Evolutionary conservation across 331 rosid species (phyloP), one percentile per base, ranked within the genome.

Genomic region (Pyracantha coccinea): DNA sequence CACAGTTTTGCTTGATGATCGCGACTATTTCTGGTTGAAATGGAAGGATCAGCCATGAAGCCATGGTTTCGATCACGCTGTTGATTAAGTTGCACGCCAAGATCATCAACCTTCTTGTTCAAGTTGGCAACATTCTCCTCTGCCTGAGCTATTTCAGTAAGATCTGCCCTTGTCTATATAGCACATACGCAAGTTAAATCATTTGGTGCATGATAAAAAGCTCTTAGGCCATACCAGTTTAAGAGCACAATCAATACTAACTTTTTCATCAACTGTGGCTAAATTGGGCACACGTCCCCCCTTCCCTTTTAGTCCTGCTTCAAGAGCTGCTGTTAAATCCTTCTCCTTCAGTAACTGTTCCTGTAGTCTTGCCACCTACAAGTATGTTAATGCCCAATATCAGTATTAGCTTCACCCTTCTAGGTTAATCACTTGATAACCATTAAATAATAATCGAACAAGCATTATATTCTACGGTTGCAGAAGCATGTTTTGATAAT

Each of bases 311-410:
- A 73, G 60, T 15, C 69, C 77, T 41, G 77, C 77, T 83, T 88
- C 89, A 69, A 85, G 86, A 77, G 73, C 86, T 80, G 74, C 83
- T 80, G 78, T 77, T 75, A 80, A 80, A 81, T 85, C 88, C 86
- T 82, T 90, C 74, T 89, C 96, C 85, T 78, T 91, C 77, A 66
- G 81, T 86, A 95, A 76, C 85, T 83, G 89, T 78, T 85, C 96
- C 61, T 85, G 89, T 65, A 95, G 80, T 82, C 80, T 88, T 69
- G 84, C 93, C 65, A 95, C 91, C 99, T 95, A 79, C 68, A 61
- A 38, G 74, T 61, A 69, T 29, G 72, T 69, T 45, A 63, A 70
- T 41, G 70, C 25, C 23, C 15, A 60, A 61, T 19, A 20, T 61
- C 57, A 65, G 41, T 47, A 45, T 27, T 50, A 52, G 68, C 69